These are phyloP conservation scores for Spongispora temasekensis DNA, from an alignment of 1,284 basidiomycete species.

Conservation along the genomic window DNA sequence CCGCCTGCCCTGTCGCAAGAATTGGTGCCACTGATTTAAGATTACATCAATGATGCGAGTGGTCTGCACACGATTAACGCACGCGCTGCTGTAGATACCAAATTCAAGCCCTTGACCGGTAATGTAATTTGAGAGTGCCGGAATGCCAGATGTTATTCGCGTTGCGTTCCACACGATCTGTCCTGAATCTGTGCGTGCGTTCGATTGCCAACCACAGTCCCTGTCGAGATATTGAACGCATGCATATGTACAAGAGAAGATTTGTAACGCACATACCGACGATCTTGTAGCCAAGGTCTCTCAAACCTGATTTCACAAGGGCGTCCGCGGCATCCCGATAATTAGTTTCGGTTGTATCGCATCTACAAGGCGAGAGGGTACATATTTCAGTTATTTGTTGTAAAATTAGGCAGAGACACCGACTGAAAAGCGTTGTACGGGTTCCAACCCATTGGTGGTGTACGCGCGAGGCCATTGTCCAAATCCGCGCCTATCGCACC, in stretches of 20 bases:
- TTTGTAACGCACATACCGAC: constrained; percentile 1
- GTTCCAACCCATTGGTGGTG: constrained; percentile 52
- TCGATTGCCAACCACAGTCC: constrained; percentile 15
- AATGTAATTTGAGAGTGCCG: constrained; percentile 8
- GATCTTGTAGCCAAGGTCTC: constrained; percentile 4
- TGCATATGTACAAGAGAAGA: not conserved
- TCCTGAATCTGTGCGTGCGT: constrained; percentile 1
- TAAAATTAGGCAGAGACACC: constrained; percentile 13
- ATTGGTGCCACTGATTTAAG: constrained; percentile 11
- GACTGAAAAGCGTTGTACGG: constrained; percentile 48
- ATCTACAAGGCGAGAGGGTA: not conserved
- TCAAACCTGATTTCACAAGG: constrained; percentile 1
- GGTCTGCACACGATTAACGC: not conserved
- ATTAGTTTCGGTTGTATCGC: constrained; percentile 2
- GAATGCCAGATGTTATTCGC: constrained; percentile 11
- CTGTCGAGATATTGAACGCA: not conserved
- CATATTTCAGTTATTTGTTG: not conserved
- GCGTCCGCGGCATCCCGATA: constrained; percentile 3
- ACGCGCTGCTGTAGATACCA: constrained; percentile 14
- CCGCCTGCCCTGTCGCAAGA: constrained; percentile 7
- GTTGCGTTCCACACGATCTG: constrained; percentile 6
- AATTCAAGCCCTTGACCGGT: constrained; percentile 6
- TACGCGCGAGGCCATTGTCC: constrained; percentile 42
- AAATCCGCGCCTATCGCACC: constrained; percentile 22
- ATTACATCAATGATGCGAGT: not conserved